A percentile compares a stretch with the other conserved stretches of the same genome.
These are phyloP conservation scores for Gastrolobium villosum DNA, from an alignment of 306 rosid genomes.

Conservation along the genomic window DNA sequence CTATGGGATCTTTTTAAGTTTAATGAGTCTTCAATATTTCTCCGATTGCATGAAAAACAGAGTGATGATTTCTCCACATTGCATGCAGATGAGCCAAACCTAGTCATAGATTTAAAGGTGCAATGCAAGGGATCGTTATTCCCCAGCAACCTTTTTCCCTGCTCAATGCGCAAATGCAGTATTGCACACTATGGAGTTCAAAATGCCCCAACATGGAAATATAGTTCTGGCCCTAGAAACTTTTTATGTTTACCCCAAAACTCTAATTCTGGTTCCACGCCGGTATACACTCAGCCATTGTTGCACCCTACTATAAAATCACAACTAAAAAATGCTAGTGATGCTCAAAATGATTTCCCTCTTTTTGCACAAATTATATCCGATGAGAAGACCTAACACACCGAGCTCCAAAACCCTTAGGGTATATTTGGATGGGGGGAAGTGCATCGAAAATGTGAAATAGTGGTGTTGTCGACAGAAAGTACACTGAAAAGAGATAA, in stretches of 20 bases:
- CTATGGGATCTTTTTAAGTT: too few relatives aligned
- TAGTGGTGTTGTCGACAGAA: neutral
- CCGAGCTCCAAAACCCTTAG: neutral
- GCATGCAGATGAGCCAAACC: neutral
- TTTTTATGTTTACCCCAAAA: neutral
- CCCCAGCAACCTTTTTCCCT: neutral
- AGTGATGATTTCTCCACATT: neutral
- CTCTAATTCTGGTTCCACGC: neutral
- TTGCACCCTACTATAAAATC: neutral
- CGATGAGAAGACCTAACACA: neutral
- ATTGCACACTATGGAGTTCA: too few relatives aligned
- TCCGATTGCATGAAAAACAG: neutral
- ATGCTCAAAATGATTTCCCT: neutral
- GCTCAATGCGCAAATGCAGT: too few relatives aligned
- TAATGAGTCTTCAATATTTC: too few relatives aligned
- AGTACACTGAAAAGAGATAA: neutral
- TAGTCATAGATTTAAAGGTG: neutral
- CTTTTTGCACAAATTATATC: neutral
- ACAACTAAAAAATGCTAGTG: neutral
- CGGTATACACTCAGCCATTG: neutral
- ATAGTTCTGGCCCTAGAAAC: neutral
- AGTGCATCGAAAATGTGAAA: neutral
- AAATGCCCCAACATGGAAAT: too few relatives aligned
- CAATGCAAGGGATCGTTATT: neutral
- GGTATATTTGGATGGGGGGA: slow-evolving; percentile 10